These are phyloP conservation scores for Luffa acutangula DNA, from an alignment of 306 rosid genomes.

Conservation along the genomic window DNA sequence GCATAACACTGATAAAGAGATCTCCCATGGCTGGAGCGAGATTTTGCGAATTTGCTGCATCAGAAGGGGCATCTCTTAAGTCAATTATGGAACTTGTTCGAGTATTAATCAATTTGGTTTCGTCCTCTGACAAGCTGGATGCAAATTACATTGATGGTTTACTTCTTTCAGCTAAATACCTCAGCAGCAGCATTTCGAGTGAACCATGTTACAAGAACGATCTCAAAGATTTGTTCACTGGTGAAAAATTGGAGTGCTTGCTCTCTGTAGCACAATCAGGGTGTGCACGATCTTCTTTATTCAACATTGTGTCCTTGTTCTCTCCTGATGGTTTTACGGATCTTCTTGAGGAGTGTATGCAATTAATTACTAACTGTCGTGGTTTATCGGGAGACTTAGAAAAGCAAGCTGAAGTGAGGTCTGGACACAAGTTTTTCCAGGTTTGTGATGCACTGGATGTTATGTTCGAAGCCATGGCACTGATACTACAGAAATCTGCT, in stretches of 20 bases:
- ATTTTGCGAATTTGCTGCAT: constrained; percentile 57
- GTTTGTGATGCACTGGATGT: constrained; percentile 59
- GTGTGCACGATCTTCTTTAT: constrained; percentile 57
- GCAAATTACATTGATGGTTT: constrained; percentile 56
- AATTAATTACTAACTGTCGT: constrained; percentile 45
- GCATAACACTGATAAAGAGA: constrained; percentile 64
- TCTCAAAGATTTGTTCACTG: constrained; percentile 49
- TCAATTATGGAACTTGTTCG: constrained; percentile 59
- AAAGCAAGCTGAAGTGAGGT: constrained; percentile 66
- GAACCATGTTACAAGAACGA: constrained; percentile 37
- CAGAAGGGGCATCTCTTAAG: constrained; percentile 60
- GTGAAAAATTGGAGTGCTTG: constrained; percentile 49
- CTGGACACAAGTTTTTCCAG: constrained; percentile 67
- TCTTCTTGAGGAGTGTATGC: constrained; percentile 56
- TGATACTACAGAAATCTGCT: constrained; percentile 62
- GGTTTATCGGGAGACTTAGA: constrained; percentile 64
- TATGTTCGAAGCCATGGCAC: constrained; percentile 55
- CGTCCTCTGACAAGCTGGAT: constrained; percentile 41
- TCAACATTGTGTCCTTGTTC: constrained; percentile 50
- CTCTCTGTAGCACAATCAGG: constrained; percentile 41
- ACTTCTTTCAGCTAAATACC: constrained; percentile 50
- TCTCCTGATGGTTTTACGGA: constrained; percentile 47
- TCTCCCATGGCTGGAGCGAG: constrained; percentile 87
- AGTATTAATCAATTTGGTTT: constrained; percentile 40
- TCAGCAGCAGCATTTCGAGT: constrained; percentile 36